Evolutionary conservation across 2,329 filamentous ascomycete genomes (phyloP).

Genomic region (Phaeosphaeriaceae sp.): DNA sequence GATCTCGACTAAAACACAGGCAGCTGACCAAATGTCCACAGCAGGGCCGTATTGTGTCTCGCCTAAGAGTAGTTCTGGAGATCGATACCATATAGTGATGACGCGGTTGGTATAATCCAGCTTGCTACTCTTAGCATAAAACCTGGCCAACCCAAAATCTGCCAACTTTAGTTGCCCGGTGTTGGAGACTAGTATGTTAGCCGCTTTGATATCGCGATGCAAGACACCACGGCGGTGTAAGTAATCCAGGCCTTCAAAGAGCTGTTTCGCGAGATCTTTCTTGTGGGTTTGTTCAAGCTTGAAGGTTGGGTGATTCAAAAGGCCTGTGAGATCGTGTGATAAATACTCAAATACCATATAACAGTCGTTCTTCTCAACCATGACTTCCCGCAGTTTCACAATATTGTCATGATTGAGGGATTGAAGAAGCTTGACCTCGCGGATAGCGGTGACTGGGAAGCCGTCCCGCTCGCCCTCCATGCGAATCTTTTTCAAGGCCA

Average conservation of each 20-base stretch:
- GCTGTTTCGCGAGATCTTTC: conserved; percentile 89
- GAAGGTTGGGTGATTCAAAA: conserved; percentile 94
- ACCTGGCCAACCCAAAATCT: conserved; percentile 94
- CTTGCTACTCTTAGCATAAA: conserved; percentile 90
- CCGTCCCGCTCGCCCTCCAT: conserved; percentile 94
- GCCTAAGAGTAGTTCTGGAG: conserved; percentile 89
- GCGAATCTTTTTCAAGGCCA: conserved; percentile 87
- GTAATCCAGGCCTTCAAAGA: conserved; percentile 94
- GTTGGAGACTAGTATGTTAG: conserved; percentile 93
- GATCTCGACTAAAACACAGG: conserved; percentile 95
- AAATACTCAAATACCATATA: conserved; percentile 99
- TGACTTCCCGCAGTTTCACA: conserved; percentile 84
- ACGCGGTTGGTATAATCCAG: conserved; percentile 98
- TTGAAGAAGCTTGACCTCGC: conserved; percentile 91
- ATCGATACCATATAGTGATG: conserved; percentile 99
- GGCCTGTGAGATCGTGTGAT: conserved; percentile 91
- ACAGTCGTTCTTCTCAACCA: conserved; percentile 98
- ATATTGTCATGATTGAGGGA: conserved; percentile 83
- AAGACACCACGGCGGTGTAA: conserved; percentile 91
- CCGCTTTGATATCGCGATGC: conserved; percentile 97
- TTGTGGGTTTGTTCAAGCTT: conserved; percentile 83
- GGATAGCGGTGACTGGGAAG: conserved; percentile 87
- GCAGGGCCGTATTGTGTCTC: conserved; percentile 96
- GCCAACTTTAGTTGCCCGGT: conserved; percentile 89
- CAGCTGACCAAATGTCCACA: conserved; percentile 97